Evolutionary conservation across 768 basidiomycete genomes (phyloP).

Genomic region (Termitomyces sp.): DNA sequence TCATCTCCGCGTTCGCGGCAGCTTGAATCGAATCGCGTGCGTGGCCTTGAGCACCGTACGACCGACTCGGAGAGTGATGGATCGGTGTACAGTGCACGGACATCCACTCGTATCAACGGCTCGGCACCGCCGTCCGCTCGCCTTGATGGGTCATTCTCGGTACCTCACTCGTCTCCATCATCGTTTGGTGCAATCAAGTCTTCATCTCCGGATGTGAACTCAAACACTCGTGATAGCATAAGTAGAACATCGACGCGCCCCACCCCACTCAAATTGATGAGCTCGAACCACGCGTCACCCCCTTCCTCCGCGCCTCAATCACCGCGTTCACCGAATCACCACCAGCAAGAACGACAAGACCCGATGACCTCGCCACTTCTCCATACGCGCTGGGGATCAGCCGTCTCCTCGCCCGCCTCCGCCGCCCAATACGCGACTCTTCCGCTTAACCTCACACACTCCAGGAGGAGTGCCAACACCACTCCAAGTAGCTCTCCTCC

Average conservation of each 20-base stretch:
- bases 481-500: neutral
- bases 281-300: neutral
- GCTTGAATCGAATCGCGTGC: neutral
- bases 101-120: neutral
- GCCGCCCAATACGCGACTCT: constrained; percentile 15
- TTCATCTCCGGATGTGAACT: neutral
- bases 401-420: constrained; percentile 24
- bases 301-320: neutral
- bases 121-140: neutral
- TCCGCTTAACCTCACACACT: neutral
- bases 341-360: neutral
- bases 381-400: constrained; percentile 37
- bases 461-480: neutral
- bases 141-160: neutral
- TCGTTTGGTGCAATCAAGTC: neutral
- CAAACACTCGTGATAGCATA: neutral
- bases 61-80: constrained; percentile 4
- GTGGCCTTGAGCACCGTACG: neutral
- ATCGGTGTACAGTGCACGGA: neutral
- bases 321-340: neutral
- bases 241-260: constrained; percentile 17
- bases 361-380: constrained; percentile 29
- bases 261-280: constrained; percentile 25
- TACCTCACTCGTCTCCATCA: neutral
- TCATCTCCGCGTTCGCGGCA: neutral